Evolutionary conservation across 371 early-diverging fungal species (phyloP).

Genomic region (Rhizopus microsporus): DNA sequence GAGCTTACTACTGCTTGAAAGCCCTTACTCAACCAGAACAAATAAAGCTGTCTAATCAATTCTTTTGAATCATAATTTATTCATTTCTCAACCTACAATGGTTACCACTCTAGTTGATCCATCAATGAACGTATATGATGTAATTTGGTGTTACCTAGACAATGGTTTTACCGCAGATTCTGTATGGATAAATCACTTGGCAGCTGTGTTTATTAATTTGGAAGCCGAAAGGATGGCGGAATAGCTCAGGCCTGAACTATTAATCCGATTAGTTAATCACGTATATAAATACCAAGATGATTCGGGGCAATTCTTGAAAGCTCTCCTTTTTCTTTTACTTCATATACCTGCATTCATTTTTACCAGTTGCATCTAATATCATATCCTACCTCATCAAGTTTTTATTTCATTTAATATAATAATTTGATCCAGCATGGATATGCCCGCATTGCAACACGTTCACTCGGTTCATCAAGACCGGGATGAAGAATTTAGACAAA

Average conservation of each 20-base stretch:
- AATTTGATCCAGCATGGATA: constrained; percentile 28
- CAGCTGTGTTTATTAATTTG: background rate
- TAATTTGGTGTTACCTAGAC: constrained; percentile 12
- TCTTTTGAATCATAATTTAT: too few relatives aligned
- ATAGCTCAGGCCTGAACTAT: constrained; percentile 23
- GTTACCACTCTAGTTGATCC: too few relatives aligned
- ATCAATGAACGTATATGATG: constrained; percentile 14
- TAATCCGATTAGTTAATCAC: constrained; percentile 15
- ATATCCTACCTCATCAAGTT: constrained; percentile 10
- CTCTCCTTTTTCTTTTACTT: constrained; percentile 1
- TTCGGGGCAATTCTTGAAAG: background rate
- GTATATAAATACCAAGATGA: constrained; percentile 12
- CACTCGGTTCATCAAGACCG: constrained; percentile 14
- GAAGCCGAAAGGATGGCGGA: constrained; percentile 12
- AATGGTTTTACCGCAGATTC: constrained; percentile 28
- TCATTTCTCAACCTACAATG: too few relatives aligned
- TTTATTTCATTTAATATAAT: background rate
- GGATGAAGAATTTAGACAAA: constrained; percentile 22
- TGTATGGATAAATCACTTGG: background rate
- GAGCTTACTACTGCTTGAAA: too few relatives aligned
- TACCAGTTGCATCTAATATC: constrained; percentile 3
- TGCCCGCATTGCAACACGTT: constrained; percentile 23
- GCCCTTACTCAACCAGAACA: too few relatives aligned
- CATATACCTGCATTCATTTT: background rate
- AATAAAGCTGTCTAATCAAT: too few relatives aligned